Evolutionary conservation across 345 rosid species (phyloP).

Genomic region (Psidium guajava): DNA sequence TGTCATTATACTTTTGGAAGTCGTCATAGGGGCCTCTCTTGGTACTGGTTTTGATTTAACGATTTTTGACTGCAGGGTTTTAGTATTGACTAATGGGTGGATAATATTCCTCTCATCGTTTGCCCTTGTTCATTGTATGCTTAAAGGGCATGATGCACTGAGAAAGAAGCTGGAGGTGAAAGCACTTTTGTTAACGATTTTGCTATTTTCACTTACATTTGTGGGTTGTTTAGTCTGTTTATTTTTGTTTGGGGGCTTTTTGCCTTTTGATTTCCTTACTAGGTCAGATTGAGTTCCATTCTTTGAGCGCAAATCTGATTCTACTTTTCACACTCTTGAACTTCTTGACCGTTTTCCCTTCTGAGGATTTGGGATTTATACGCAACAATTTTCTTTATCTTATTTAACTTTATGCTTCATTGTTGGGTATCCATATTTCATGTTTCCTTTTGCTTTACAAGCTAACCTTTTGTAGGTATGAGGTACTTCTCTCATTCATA

Average conservation of each 20-base stretch:
- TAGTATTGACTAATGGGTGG: conserved; percentile 84
- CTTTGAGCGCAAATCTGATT: not conserved
- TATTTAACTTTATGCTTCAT: not conserved
- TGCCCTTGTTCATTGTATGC: conserved; percentile 62
- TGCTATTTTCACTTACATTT: not conserved
- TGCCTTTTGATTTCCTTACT: not conserved
- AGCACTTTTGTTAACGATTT: not conserved
- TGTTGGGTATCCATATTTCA: not conserved
- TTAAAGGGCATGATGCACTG: conserved; percentile 73
- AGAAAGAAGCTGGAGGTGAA: conserved; percentile 77
- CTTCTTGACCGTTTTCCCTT: not conserved
- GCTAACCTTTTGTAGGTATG: not conserved
- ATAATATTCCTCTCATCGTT: conserved; percentile 68
- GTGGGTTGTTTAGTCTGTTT: not conserved
- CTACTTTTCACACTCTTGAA: not conserved
- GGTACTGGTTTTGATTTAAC: not conserved
- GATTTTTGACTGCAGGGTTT: conserved; percentile 38
- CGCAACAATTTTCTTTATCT: not conserved
- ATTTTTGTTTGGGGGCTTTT: not conserved
- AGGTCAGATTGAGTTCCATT: not conserved
- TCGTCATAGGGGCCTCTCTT: not conserved
- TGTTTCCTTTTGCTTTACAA: not conserved
- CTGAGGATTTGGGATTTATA: not conserved
- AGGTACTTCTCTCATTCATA: not conserved
- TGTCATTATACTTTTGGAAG: not conserved